Percentiles rank a stretch among this genome's conserved stretches.
These are phyloP conservation scores for Jackrogersella minutella DNA, from an alignment of 495 filamentous ascomycete genomes.

Conservation along the genomic window DNA sequence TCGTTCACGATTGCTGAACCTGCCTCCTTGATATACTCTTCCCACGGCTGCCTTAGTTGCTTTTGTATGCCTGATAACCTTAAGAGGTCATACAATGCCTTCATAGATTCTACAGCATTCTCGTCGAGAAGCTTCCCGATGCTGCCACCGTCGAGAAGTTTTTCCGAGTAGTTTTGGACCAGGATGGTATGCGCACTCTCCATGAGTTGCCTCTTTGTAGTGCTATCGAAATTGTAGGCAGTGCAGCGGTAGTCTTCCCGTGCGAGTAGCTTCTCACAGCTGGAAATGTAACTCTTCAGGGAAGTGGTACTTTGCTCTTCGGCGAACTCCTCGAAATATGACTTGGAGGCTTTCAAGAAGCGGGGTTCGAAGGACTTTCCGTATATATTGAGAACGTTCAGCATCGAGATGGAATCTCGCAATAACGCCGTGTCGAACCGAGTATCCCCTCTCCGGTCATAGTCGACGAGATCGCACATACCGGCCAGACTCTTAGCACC, in stretches of 20 bases:
- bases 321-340: slow-evolving; percentile 72
- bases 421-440: slow-evolving; percentile 65
- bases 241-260: slow-evolving; percentile 78
- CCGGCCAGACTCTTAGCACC: slow-evolving; percentile 69
- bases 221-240: slow-evolving; percentile 77
- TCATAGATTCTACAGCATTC: slow-evolving; percentile 70
- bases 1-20: slow-evolving; percentile 84
- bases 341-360: slow-evolving; percentile 71
- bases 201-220: slow-evolving; percentile 79
- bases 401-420: slow-evolving; percentile 75
- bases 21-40: slow-evolving; percentile 76
- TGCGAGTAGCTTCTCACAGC: slow-evolving; percentile 70
- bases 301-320: slow-evolving; percentile 62
- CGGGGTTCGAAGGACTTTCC: slow-evolving; percentile 76
- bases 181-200: slow-evolving; percentile 72
- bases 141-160: slow-evolving; percentile 68
- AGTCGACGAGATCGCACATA: slow-evolving; percentile 76
- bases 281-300: slow-evolving; percentile 75
- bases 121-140: slow-evolving; percentile 73
- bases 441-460: slow-evolving; percentile 67
- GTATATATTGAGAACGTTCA: slow-evolving; percentile 84
- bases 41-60: slow-evolving; percentile 74
- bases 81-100: slow-evolving; percentile 79
- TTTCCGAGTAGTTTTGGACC: slow-evolving; percentile 65
- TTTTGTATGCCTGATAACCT: slow-evolving; percentile 68